These are phyloP conservation scores for Dictyostelium brefeldianum DNA, from an alignment of 78 protist species.

Conservation along the genomic window DNA sequence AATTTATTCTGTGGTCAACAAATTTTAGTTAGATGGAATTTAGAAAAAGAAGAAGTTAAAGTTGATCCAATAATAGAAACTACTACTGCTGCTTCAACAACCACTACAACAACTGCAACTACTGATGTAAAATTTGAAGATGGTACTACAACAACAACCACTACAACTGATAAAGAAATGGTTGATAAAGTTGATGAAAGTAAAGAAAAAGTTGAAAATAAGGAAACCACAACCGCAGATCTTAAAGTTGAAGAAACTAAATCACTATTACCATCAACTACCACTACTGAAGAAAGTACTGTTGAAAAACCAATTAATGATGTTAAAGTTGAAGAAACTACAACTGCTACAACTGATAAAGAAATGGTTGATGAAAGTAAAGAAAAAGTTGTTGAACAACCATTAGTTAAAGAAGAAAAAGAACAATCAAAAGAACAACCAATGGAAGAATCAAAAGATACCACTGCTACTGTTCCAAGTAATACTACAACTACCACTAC, in stretches of 20 bases:
- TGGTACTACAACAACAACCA: neutral
- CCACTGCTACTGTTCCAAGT: neutral
- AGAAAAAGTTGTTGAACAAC: slow-evolving; percentile 6
- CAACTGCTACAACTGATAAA: neutral
- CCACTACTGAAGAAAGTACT: neutral
- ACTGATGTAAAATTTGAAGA: neutral
- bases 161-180: neutral
- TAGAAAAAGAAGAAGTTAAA: neutral
- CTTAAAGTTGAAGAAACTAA: neutral
- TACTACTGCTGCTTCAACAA: neutral
- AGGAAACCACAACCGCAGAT: neutral
- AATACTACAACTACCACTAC: neutral
- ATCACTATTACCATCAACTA: neutral
- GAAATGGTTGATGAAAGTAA: slow-evolving; percentile 2
- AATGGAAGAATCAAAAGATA: neutral
- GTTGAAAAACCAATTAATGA: neutral
- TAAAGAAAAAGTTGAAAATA: neutral
- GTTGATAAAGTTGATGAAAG: neutral
- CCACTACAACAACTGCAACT: neutral
- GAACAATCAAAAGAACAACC: neutral
- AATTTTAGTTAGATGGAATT: neutral
- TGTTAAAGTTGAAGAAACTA: neutral
- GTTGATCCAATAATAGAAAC: neutral
- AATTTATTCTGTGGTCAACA: slow-evolving; percentile 5
- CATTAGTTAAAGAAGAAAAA: neutral